Evolutionary conservation across 768 basidiomycete species (phyloP).

Genomic region (Lactifluus pinguis): DNA sequence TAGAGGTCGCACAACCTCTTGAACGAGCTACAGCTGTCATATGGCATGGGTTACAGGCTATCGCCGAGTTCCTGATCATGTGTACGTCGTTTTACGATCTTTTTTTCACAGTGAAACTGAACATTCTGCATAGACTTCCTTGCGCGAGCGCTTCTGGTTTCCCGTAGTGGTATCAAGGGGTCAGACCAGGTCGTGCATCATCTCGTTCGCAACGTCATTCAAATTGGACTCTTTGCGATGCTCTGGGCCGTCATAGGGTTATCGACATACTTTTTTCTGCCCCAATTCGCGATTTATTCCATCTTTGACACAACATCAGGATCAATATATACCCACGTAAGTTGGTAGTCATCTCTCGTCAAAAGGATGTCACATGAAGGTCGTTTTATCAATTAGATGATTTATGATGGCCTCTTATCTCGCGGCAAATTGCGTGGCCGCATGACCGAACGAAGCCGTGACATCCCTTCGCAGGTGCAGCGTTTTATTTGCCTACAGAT

Average conservation of each 20-base stretch:
- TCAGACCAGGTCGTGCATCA: not conserved
- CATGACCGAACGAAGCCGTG: not conserved
- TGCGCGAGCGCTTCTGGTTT: not conserved
- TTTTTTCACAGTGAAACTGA: not conserved
- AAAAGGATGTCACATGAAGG: not conserved
- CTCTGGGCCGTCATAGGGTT: not conserved
- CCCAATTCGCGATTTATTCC: not conserved
- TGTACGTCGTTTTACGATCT: not conserved
- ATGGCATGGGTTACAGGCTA: not conserved
- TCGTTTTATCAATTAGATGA: not conserved
- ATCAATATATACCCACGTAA: constrained; percentile 3
- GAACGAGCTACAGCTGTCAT: not conserved
- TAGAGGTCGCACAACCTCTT: too few species aligned
- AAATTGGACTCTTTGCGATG: not conserved
- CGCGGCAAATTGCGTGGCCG: not conserved
- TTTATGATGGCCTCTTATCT: not conserved
- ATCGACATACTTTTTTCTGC: not conserved
- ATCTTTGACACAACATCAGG: not conserved
- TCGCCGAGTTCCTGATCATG: constrained; percentile 1
- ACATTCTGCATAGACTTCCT: not conserved
- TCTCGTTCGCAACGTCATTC: not conserved
- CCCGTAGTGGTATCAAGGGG: not conserved
- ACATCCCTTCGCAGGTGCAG: not conserved
- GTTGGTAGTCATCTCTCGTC: not conserved
- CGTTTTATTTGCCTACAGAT: not conserved